These are phyloP conservation scores for Teunomyces tritomae DNA, from an alignment of 805 yeast species.

Conservation along the genomic window DNA sequence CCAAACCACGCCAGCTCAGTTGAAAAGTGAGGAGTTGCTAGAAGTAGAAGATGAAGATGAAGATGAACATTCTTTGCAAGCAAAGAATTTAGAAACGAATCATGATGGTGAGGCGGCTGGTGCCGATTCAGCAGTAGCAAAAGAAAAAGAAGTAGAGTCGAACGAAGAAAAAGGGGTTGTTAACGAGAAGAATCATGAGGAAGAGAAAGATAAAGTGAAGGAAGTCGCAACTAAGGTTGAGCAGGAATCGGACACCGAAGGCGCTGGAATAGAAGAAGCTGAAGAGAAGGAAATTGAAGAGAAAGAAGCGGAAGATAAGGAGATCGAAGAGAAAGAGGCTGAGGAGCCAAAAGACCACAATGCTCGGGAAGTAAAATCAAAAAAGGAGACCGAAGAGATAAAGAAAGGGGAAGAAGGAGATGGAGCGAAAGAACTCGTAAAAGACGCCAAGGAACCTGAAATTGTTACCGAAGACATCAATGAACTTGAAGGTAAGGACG, in stretches of 20 bases:
- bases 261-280: not conserved
- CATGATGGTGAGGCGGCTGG: not conserved
- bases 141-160: not conserved
- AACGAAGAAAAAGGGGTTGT: not conserved
- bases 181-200: not conserved
- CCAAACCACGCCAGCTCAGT: not conserved
- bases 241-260: not conserved
- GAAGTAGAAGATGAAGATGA: not conserved
- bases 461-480: constrained; percentile 6
- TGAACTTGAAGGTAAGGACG: not conserved
- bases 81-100: not conserved
- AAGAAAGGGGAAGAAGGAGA: constrained; percentile 1
- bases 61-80: not conserved
- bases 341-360: not conserved
- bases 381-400: constrained; percentile 5
- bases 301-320: constrained; percentile 3
- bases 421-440: not conserved
- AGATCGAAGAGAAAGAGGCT: constrained; percentile 6
- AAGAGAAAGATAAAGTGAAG: not conserved
- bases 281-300: not conserved
- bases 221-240: not conserved
- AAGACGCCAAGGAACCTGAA: not conserved
- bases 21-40: not conserved
- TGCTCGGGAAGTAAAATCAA: not conserved
- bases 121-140: not conserved